Evolutionary conservation across 805 yeast species (phyloP).

Genomic region (Cyberlindnera japonica): DNA sequence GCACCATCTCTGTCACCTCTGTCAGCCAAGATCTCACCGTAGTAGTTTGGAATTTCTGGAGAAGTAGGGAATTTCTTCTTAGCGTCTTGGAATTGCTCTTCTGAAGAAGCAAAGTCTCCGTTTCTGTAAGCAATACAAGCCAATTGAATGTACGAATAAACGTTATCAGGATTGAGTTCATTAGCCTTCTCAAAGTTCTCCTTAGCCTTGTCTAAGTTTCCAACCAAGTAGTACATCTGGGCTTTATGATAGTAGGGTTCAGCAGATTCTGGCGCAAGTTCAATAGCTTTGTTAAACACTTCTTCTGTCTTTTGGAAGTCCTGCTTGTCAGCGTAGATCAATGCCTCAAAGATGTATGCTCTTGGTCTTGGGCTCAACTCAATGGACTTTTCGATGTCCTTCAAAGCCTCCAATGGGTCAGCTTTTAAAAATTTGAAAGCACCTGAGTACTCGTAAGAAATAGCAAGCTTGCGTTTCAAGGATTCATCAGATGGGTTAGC

Average conservation of each 20-base stretch:
- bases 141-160: conserved; percentile 84
- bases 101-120: conserved; percentile 55
- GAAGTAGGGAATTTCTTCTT: conserved; percentile 74
- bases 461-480: conserved; percentile 44
- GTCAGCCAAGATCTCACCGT: conserved; percentile 90
- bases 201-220: conserved; percentile 69
- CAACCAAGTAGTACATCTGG: conserved; percentile 81
- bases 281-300: conserved; percentile 70
- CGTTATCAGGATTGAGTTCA: conserved; percentile 67
- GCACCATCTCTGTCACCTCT: conserved; percentile 71
- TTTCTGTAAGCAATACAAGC: conserved; percentile 89
- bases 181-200: conserved; percentile 73
- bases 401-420: conserved; percentile 61
- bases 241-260: conserved; percentile 93
- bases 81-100: conserved; percentile 63
- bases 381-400: conserved; percentile 61
- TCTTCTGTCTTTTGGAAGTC: conserved; percentile 63
- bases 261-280: conserved; percentile 64
- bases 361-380: conserved; percentile 71
- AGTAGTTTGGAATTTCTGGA: conserved; percentile 92
- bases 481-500: conserved; percentile 23
- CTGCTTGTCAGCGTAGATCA: conserved; percentile 78
- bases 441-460: conserved; percentile 82
- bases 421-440: conserved; percentile 80
- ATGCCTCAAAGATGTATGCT: conserved; percentile 77